These are phyloP conservation scores for Vicia villosa DNA, from an alignment of 306 rosid species.

Conservation along the genomic window DNA sequence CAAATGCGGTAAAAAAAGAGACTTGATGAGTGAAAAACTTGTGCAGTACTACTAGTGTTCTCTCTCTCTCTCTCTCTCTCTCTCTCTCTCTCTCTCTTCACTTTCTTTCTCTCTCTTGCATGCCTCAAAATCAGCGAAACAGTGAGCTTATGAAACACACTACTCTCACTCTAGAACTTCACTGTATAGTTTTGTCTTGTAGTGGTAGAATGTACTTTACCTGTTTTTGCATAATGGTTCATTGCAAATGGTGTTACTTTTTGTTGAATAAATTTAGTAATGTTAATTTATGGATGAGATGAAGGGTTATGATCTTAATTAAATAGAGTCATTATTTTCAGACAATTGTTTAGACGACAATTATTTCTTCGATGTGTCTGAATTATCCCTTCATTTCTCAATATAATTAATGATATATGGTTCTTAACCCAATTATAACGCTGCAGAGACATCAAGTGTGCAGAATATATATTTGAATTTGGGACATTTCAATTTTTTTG, in stretches of 20 bases:
- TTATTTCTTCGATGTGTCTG: too few species aligned
- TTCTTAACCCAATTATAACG: too few species aligned
- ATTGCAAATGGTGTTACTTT: conserved; percentile 26
- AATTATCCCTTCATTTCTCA: too few species aligned
- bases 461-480: too few species aligned
- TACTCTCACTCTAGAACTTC: conserved; percentile 39
- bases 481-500: too few species aligned
- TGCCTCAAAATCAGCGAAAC: conserved; percentile 96
- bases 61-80: conserved; percentile 37
- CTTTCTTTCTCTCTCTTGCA: conserved; percentile 39
- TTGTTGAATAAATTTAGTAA: neutral
- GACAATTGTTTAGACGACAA: conserved; percentile 18
- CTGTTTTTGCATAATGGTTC: conserved; percentile 42
- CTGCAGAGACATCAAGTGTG: too few species aligned
- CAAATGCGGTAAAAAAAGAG: conserved; percentile 48
- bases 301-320: conserved; percentile 34
- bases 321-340: neutral
- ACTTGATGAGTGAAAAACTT: conserved; percentile 59
- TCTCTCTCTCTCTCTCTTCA: conserved; percentile 40
- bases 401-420: too few species aligned
- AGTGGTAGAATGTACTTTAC: conserved; percentile 36
- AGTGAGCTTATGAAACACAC: conserved; percentile 85
- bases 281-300: conserved; percentile 30
- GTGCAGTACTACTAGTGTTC: conserved; percentile 57
- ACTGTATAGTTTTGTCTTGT: conserved; percentile 23